Evolutionary conservation across 108 stramenopile genomes (phyloP), one percentile per base, ranked within the genome.

Genomic region (Pseudonitzschia multiseries): DNA sequence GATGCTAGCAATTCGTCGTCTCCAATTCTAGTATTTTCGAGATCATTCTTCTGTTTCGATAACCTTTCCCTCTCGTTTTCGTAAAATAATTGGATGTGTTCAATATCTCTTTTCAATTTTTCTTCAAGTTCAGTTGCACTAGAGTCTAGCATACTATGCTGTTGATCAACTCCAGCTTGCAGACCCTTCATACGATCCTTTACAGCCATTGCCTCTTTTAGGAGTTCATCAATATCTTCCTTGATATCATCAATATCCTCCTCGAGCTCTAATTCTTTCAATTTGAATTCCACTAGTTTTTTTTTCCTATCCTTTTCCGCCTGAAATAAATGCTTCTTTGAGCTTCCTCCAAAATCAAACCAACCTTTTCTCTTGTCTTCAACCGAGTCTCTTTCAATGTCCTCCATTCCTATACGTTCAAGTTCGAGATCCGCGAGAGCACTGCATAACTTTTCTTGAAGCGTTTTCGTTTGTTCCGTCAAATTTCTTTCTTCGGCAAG

Each of bases 241-340:
- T 78, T 65, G 15, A 61, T 42, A 31, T 68, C 71, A 2, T 59
- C 57, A 0, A 78, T 61, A 33, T 72, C 67, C 31, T 78, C 46
- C 33, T 78, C 66, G 31, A 78, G 65, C 36, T 78, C 77, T 13
- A 68, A 50, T 68, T 78, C 77, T 46, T 50, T 46, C 43, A 78
- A 41, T 50, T 78, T 72, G 53, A 48, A 71, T 32, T 69, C 32
- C 66, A 68, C 61, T 29, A 72, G 48, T 60, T 36, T 72, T 44
- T 32, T 46, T 52, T 78, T 57, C 43, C 51, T 72, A 8, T 48
- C 31, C 40, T 71, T 71, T 52, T 78, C 71, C 57, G 54, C 70
- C 46, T 77, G 69, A 17, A 77, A 27, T 46, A 68, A 65, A 14
- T 6, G 29, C 13, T 57, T 53, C 22, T 66, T 72, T 42, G 28